Conservation (phyloP, 2,329 filamentous ascomycete species). For the Seiridium cupressi region DNA sequence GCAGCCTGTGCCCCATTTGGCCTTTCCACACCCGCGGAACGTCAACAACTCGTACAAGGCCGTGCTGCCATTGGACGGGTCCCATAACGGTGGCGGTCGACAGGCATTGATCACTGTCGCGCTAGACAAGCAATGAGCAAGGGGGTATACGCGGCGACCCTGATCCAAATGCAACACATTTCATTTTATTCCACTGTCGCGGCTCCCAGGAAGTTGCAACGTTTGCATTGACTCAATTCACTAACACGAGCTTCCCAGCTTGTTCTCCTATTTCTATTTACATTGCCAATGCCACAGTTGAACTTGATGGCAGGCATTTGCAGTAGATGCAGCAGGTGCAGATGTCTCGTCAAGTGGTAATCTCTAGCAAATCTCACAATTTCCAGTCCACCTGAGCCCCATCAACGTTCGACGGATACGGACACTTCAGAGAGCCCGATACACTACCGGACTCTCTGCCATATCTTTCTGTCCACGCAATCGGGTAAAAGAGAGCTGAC, state of each 20-base stretch:
- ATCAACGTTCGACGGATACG: not conserved
- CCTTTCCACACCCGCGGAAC: not conserved
- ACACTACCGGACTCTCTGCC: not conserved
- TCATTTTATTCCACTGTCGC: not conserved
- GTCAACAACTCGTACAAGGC: slow-evolving; percentile 6
- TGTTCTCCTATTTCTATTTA: not conserved
- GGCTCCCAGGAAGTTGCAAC: too few relatives aligned
- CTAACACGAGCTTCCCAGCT: too few relatives aligned
- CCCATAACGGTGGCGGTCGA: slow-evolving; percentile 2
- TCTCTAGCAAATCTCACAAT: not conserved
- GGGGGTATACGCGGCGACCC: slow-evolving; percentile 8
- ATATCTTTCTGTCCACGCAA: not conserved
- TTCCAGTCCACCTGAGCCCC: not conserved
- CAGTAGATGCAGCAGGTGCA: too few relatives aligned
- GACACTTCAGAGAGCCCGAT: not conserved
- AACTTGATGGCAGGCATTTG: too few relatives aligned
- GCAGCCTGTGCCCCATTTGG: slow-evolving; percentile 1
- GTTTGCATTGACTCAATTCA: too few relatives aligned
- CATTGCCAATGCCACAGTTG: not conserved
- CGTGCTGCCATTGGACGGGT: slow-evolving; percentile 1
- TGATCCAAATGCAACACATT: slow-evolving; percentile 3
- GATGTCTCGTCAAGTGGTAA: too few relatives aligned
- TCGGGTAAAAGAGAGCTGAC: too few relatives aligned
- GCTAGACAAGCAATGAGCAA: slow-evolving; percentile 8
- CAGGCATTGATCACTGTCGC: slow-evolving; percentile 9